Evolutionary conservation across 1,139 yeast species (phyloP).

Genomic region (Geotrichum histeridarum): DNA sequence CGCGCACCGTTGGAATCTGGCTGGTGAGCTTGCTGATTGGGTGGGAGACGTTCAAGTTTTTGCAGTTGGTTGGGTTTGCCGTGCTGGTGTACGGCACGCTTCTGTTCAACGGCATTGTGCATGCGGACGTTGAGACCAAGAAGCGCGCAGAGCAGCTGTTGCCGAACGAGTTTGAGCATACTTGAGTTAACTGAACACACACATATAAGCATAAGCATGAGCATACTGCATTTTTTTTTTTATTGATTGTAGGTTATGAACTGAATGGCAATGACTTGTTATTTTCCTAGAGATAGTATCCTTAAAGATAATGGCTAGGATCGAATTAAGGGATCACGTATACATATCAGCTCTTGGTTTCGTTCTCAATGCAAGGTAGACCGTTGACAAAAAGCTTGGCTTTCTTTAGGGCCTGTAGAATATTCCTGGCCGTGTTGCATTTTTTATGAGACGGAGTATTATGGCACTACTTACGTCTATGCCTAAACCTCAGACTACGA

Average conservation of each 20-base stretch:
- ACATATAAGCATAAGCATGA: neutral
- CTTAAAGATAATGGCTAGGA: no score
- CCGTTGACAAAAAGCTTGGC: no score
- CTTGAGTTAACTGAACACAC: conserved; percentile 2
- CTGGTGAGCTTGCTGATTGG: conserved; percentile 60
- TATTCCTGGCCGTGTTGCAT: no score
- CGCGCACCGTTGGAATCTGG: conserved; percentile 76
- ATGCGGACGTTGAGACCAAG: conserved; percentile 17
- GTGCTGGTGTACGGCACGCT: conserved; percentile 68
- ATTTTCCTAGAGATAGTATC: no score
- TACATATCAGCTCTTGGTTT: no score
- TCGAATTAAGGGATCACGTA: no score
- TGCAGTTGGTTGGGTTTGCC: conserved; percentile 62
- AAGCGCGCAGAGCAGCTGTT: conserved; percentile 20
- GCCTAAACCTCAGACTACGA: no score
- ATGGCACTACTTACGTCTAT: no score
- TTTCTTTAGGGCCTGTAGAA: no score
- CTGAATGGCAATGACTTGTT: no score
- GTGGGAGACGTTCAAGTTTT: conserved; percentile 63
- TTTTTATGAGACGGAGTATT: no score
- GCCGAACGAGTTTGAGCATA: conserved; percentile 27
- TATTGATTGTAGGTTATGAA: neutral
- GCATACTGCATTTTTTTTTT: neutral
- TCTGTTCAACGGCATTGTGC: conserved; percentile 64
- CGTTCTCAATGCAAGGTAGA: no score